Conservation (phyloP, 495 filamentous ascomycete genomes). For the Tuber borchii region DNA sequence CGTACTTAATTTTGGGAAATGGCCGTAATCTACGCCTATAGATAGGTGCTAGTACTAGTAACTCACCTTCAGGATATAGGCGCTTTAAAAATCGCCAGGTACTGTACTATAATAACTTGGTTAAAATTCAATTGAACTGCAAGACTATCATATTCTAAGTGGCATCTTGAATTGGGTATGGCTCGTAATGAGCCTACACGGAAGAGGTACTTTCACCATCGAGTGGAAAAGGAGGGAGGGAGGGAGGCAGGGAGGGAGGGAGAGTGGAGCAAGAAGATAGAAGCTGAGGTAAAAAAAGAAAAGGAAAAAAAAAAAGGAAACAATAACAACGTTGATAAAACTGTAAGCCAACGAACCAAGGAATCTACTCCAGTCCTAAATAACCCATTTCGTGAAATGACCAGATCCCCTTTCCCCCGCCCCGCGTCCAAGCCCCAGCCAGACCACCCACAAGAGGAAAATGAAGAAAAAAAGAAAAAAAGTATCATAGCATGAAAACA, state of each 20-base stretch:
- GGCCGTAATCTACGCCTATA: too few relatives aligned
- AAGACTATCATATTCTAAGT: background rate
- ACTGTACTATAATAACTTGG: background rate
- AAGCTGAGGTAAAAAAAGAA: slow-evolving; percentile 27
- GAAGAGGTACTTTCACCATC: background rate
- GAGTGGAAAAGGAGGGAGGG: background rate
- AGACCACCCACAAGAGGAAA: slow-evolving; percentile 12
- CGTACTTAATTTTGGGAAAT: too few relatives aligned
- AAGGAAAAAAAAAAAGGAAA: slow-evolving; percentile 45
- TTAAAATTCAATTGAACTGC: background rate
- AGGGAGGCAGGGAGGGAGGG: background rate
- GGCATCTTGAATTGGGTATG: background rate
- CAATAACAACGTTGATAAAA: slow-evolving; percentile 28
- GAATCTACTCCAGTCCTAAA: slow-evolving; percentile 32
- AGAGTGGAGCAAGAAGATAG: slow-evolving; percentile 12
- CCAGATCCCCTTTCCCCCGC: slow-evolving; percentile 15
- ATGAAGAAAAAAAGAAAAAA: slow-evolving; percentile 3
- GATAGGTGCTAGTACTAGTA: background rate
- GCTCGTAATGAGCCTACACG: background rate
- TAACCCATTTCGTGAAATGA: slow-evolving; percentile 12
- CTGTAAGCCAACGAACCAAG: slow-evolving; percentile 11
- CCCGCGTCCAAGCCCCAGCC: slow-evolving; percentile 10
- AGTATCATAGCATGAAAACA: slow-evolving; percentile 9
- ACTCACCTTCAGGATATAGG: background rate
- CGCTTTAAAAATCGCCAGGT: background rate